These are phyloP conservation scores for Lolium rigidum DNA, from an alignment of 176 grass and related monocot species.

Conservation along the genomic window DNA sequence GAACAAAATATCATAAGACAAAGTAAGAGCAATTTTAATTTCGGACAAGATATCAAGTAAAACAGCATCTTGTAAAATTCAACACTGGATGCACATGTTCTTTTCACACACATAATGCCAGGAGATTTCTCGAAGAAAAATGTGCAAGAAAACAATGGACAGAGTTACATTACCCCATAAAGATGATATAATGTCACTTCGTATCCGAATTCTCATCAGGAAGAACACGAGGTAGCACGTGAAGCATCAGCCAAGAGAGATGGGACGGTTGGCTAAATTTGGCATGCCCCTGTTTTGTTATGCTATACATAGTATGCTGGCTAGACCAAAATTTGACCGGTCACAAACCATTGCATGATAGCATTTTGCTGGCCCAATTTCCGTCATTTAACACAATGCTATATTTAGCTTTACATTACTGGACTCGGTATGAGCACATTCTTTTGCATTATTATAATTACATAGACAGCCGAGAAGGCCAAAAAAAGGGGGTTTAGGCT, in stretches of 20 bases:
- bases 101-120: constrained; percentile 2
- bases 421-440: neutral
- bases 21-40: neutral
- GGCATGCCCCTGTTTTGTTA: constrained; percentile 3
- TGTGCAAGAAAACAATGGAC: constrained; percentile 1
- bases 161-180: constrained; percentile 11
- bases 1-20: neutral
- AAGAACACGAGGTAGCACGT: constrained; percentile 26
- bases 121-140: constrained; percentile 1
- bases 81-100: neutral
- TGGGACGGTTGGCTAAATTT: constrained; percentile 11
- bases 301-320: constrained; percentile 17
- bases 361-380: neutral
- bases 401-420: constrained; percentile 14
- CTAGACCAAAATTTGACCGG: neutral
- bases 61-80: neutral
- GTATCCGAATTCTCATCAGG: neutral
- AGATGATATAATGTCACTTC: neutral
- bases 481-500: neutral
- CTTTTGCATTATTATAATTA: constrained; percentile 12
- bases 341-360: constrained; percentile 18
- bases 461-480: neutral
- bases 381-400: neutral
- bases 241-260: constrained; percentile 7
- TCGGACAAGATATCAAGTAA: neutral